Conservation (phyloP, 768 basidiomycete species). For the button mushroom (Agaricus bisporus) region DNA sequence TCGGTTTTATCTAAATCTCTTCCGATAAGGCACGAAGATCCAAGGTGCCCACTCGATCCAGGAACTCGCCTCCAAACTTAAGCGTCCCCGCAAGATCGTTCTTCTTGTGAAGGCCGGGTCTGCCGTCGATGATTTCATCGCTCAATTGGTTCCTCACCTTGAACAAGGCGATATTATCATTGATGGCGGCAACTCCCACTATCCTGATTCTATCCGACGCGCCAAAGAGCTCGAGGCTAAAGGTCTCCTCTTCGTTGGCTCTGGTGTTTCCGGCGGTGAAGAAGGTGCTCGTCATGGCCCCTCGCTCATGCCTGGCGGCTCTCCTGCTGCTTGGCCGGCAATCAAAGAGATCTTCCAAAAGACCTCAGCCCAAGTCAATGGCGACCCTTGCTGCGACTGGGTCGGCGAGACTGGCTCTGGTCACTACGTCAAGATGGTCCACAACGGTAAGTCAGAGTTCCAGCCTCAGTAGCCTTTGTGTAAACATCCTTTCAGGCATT, state of each 20-base stretch:
- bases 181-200: conserved; percentile 99
- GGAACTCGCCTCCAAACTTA: conserved; percentile 89
- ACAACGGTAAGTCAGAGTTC: conserved; percentile 59
- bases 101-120: conserved; percentile 97
- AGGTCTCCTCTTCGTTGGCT: conserved; percentile 95
- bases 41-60: conserved; percentile 91
- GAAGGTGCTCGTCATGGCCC: conserved; percentile 97
- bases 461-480: conserved; percentile 9
- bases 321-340: conserved; percentile 86
- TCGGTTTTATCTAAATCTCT: conserved; percentile 11
- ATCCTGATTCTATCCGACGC: conserved; percentile 96
- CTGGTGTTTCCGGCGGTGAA: conserved; percentile 98
- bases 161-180: conserved; percentile 98
- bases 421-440: conserved; percentile 99
- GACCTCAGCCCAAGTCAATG: conserved; percentile 89
- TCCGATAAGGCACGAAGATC: conserved; percentile 77
- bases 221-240: conserved; percentile 88
- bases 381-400: conserved; percentile 99
- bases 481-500: conserved; percentile 60
- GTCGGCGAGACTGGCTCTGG: conserved; percentile 94
- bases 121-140: conserved; percentile 95
- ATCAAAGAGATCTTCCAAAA: conserved; percentile 99
- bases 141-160: conserved; percentile 81
- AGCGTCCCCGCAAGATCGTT: conserved; percentile 93
- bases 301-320: conserved; percentile 99